A percentile compares a stretch with the other conserved stretches of the same genome.
Conservation (phyloP, 2,329 filamentous ascomycete species). For the Emericellopsis atlantica region DNA sequence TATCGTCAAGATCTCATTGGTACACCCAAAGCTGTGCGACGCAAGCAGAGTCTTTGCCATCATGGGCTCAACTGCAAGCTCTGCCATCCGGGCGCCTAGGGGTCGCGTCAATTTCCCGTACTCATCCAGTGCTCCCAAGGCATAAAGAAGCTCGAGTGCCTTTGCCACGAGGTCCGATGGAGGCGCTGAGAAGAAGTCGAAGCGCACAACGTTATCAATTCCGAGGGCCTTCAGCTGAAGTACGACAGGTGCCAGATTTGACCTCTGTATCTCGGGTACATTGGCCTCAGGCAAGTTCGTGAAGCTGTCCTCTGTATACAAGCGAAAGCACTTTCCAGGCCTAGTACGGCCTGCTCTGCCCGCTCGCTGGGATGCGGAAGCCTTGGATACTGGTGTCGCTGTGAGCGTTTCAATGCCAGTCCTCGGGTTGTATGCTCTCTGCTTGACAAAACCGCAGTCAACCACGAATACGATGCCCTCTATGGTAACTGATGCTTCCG, state of each 20-base stretch:
- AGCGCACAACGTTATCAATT: slow-evolving; percentile 86
- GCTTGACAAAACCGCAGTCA: slow-evolving; percentile 83
- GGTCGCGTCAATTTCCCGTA: slow-evolving; percentile 86
- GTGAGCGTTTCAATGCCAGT: slow-evolving; percentile 85
- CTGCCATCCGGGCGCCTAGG: slow-evolving; percentile 82
- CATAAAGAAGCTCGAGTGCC: slow-evolving; percentile 78
- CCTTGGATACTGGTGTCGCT: slow-evolving; percentile 72
- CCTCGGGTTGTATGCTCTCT: slow-evolving; percentile 70
- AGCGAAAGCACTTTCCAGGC: slow-evolving; percentile 84
- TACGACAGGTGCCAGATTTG: slow-evolving; percentile 77
- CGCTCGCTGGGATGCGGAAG: slow-evolving; percentile 82
- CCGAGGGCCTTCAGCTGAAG: slow-evolving; percentile 90
- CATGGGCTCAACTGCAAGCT: slow-evolving; percentile 89
- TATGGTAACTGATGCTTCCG: slow-evolving; percentile 91
- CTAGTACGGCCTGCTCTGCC: slow-evolving; percentile 82
- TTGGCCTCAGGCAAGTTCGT: slow-evolving; percentile 55
- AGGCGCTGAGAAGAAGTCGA: slow-evolving; percentile 78
- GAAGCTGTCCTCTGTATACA: slow-evolving; percentile 74
- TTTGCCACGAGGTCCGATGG: slow-evolving; percentile 75
- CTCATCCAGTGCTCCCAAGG: slow-evolving; percentile 73
- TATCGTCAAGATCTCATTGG: slow-evolving; percentile 80
- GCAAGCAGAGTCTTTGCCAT: slow-evolving; percentile 80
- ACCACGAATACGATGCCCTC: slow-evolving; percentile 85
- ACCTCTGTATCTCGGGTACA: slow-evolving; percentile 82
- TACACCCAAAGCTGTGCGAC: slow-evolving; percentile 61